Evolutionary conservation across 495 filamentous ascomycete genomes (phyloP).

Genomic region (Aspergillus panamensis): DNA sequence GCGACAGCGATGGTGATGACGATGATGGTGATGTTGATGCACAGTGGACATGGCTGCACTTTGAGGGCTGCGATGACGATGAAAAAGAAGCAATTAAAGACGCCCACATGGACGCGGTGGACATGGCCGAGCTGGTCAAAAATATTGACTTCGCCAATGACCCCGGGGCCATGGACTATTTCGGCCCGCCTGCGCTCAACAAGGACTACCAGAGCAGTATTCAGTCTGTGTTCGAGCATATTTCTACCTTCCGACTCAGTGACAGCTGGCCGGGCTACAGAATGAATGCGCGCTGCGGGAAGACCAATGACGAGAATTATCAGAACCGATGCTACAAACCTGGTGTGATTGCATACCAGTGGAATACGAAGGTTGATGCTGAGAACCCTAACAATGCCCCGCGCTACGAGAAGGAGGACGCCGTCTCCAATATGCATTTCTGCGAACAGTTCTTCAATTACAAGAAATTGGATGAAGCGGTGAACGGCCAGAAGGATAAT

Average conservation of each 20-base stretch:
- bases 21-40: neutral
- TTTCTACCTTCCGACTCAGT: neutral
- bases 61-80: neutral
- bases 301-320: neutral
- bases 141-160: neutral
- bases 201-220: neutral
- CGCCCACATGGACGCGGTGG: neutral
- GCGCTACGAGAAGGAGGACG: neutral
- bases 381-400: neutral
- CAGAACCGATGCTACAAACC: neutral
- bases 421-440: constrained; percentile 1
- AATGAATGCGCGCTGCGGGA: neutral
- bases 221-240: neutral
- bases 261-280: neutral
- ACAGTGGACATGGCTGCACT: neutral
- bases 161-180: neutral
- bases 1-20: neutral
- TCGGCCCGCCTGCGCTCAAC: neutral
- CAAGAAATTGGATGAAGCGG: neutral
- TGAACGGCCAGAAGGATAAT: neutral
- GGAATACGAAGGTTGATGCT: neutral
- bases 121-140: neutral
- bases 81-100: neutral
- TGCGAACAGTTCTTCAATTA: neutral
- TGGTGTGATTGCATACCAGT: neutral